Conservation (phyloP, 106 monocot species). For the Dioscorea dumetorum region DNA sequence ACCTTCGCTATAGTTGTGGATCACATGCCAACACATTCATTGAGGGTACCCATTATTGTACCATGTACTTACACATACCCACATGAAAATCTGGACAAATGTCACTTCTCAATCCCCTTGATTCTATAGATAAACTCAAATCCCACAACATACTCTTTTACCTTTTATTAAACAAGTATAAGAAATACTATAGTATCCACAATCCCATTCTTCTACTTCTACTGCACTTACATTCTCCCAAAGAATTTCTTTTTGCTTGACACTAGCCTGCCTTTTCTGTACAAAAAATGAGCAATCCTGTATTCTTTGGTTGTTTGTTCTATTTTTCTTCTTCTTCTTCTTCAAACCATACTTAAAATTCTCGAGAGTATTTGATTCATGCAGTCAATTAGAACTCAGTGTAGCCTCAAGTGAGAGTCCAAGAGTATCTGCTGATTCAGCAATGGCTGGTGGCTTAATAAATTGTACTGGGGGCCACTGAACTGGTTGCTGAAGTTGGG, state of each 20-base stretch:
- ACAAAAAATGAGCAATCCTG: not conserved
- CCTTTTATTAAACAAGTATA: too few relatives aligned
- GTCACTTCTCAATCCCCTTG: too few relatives aligned
- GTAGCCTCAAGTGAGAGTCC: conserved; percentile 23
- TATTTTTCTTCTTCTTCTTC: too few relatives aligned
- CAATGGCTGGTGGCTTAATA: conserved; percentile 19
- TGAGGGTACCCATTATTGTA: conserved; percentile 3
- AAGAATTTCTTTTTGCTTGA: not conserved
- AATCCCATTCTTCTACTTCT: not conserved
- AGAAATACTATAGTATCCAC: not conserved
- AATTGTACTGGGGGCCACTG: conserved; percentile 12
- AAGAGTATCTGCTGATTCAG: conserved; percentile 27
- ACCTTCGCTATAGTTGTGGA: conserved; percentile 3
- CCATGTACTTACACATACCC: not conserved
- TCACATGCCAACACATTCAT: conserved; percentile 9
- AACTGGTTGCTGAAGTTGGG: conserved; percentile 12
- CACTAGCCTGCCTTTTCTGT: not conserved
- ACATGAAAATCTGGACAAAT: conserved; percentile 2
- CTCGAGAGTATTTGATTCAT: not conserved
- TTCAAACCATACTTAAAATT: too few relatives aligned
- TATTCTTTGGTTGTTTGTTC: too few relatives aligned
- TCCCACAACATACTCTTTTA: too few relatives aligned
- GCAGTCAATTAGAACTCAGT: conserved; percentile 9
- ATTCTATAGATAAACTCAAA: too few relatives aligned
- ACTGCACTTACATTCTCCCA: not conserved